Base-by-base conservation (phyloP, 768 basidiomycete species). In the Ramaria sp. region DNA sequence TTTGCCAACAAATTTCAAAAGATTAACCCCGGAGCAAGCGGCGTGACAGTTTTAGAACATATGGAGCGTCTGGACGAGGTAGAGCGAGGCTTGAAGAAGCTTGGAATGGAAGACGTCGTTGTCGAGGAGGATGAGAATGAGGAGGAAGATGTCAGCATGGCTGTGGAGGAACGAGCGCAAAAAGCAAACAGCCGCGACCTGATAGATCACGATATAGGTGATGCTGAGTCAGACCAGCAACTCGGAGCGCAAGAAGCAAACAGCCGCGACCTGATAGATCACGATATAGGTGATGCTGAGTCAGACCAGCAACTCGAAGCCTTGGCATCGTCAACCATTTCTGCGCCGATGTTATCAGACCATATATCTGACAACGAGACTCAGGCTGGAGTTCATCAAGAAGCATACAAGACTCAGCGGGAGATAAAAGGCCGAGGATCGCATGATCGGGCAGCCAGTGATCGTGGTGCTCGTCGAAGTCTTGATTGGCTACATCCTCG, bases 21-120 rank as follows among this genome's bases (percentile, higher is more conserved):
- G 47, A 82, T 90, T 32, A 85, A 88, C 63, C 88, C 88, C 44
- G 87, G 85, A 36, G 89, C 88, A 27, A 91, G 88, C 0, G 90
- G 90, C 10, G 88, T 92, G 24, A 84, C 81, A 9, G 83, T 92
- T 47, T 73, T 93, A 36, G 86, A 88, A 62, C 88, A 91, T 60
- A 73, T 93, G 59, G 90, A 93, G 63, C 80, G 86, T 44, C 68
- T 93, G 44, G 90, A 93, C 63, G 83, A 79, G 15, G 86, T 87
- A 16, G 87, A 90, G 59, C 85, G 86, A 7, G 81, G 85, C 58
- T 65, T 89, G 57, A 82, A 87, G 62, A 73, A 85, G 45, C 75
- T 89, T n/a, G 82, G 81, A 10, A 73, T 75, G 28, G 79, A 81
- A 43, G 75, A 79, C 30, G 75, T 69, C 3, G 66, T 71, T 28